phyloP scores from a whole-genome alignment of 345 rosid genomes.

The Citrus trifoliata region DNA sequence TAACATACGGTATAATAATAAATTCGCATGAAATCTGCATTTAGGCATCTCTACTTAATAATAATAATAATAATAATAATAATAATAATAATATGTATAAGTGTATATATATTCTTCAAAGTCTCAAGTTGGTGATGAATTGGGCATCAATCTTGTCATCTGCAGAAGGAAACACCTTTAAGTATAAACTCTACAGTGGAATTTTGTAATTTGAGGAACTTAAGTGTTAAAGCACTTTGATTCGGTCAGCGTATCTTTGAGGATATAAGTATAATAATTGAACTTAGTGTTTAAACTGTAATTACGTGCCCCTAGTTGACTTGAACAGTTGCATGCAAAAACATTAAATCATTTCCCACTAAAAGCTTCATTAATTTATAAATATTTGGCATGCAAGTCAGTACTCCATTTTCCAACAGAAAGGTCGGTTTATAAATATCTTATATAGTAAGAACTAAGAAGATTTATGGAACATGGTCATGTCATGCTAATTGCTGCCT shows the following conservation, averaged over 20 bases:
- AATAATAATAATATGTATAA: too few relatives aligned
- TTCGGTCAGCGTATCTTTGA: not conserved
- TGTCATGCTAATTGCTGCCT: too few relatives aligned
- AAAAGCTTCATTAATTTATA: not conserved
- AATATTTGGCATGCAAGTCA: constrained; percentile 15
- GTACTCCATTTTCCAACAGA: not conserved
- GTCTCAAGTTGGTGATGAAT: not conserved
- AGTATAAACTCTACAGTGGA: not conserved
- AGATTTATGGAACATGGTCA: not conserved
- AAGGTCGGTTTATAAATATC: not conserved
- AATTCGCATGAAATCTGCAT: too few relatives aligned
- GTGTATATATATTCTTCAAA: too few relatives aligned
- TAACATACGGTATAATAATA: too few relatives aligned
- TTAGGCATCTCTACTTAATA: too few relatives aligned
- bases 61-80: too few relatives aligned
- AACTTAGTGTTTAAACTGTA: constrained; percentile 13
- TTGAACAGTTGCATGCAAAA: constrained; percentile 16
- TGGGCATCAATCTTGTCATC: not conserved
- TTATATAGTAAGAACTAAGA: not conserved
- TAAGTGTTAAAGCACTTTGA: constrained; percentile 10
- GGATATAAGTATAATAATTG: not conserved
- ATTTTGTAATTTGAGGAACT: not conserved
- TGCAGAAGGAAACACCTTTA: not conserved
- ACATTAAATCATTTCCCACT: not conserved
- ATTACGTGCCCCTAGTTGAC: constrained; percentile 14